These are phyloP conservation scores for Clausena lansium DNA, from an alignment of 345 rosid species.

Conservation along the genomic window DNA sequence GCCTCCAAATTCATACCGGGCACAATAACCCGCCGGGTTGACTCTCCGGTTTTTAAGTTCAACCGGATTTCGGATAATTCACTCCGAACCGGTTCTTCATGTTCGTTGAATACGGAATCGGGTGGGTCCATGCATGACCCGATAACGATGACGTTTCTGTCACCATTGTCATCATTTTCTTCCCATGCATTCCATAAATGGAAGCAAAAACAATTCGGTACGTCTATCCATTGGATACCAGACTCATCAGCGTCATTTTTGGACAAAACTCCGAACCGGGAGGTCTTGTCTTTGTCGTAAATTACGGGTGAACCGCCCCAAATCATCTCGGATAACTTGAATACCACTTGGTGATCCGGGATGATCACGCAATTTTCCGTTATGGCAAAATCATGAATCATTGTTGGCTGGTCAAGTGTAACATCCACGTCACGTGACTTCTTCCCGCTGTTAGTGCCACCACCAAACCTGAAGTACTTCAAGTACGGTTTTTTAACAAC, in stretches of 20 bases:
- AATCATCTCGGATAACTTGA: constrained; percentile 63
- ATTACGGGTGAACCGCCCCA: constrained; percentile 77
- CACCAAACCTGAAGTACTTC: constrained; percentile 55
- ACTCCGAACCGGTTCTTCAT: constrained; percentile 23
- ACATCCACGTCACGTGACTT: constrained; percentile 53
- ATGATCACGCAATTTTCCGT: constrained; percentile 51
- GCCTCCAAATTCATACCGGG: constrained; percentile 60
- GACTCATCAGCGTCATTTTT: constrained; percentile 43
- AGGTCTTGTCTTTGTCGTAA: constrained; percentile 41
- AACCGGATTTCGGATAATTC: constrained; percentile 56
- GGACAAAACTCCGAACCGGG: constrained; percentile 52
- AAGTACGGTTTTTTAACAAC: constrained; percentile 52
- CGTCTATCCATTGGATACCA: constrained; percentile 50
- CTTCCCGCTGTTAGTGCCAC: constrained; percentile 26
- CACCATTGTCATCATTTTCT: constrained; percentile 36
- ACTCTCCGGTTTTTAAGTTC: constrained; percentile 47
- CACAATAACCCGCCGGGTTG: constrained; percentile 33
- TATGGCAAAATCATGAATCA: constrained; percentile 76
- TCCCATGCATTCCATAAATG: constrained; percentile 89
- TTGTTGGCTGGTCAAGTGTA: constrained; percentile 46
- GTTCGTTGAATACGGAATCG: constrained; percentile 58
- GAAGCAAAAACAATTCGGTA: constrained; percentile 60
- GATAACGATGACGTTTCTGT: constrained; percentile 38
- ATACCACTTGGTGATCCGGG: constrained; percentile 79
- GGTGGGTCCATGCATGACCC: constrained; percentile 85